Evolutionary conservation across 1,284 basidiomycete genomes (phyloP).

Genomic region (Tylopilus sp.): DNA sequence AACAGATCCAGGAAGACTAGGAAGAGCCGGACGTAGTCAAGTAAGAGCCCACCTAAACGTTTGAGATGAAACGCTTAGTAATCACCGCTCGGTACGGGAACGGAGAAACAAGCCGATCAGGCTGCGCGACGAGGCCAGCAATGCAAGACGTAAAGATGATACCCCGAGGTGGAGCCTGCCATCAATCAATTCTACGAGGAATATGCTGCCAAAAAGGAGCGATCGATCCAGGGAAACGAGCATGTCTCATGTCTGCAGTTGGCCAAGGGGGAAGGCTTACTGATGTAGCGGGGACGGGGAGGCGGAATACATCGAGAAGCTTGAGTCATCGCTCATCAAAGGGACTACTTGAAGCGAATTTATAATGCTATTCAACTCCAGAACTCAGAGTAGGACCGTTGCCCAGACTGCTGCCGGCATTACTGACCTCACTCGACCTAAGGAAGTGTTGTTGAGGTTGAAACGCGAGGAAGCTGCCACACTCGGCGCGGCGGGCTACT

Average conservation of each 20-base stretch:
- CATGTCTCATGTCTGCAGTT: slow-evolving; percentile 42
- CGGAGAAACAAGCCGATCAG: no score
- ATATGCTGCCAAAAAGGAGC: slow-evolving; percentile 93
- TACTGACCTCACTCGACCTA: slow-evolving; percentile 91
- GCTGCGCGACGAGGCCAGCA: no score
- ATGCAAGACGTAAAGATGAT: no score
- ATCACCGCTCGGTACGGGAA: no score
- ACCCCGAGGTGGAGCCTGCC: no score
- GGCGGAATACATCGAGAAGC: slow-evolving; percentile 79
- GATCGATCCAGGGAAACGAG: slow-evolving; percentile 97
- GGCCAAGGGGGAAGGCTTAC: neutral
- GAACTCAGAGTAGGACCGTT: slow-evolving; percentile 93
- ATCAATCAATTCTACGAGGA: slow-evolving; percentile 98
- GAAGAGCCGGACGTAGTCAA: no score
- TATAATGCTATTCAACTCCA: slow-evolving; percentile 89
- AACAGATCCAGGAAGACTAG: no score
- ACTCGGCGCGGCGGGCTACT: slow-evolving; percentile 94
- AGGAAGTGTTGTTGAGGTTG: slow-evolving; percentile 89
- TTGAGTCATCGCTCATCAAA: slow-evolving; percentile 85
- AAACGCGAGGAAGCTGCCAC: slow-evolving; percentile 91
- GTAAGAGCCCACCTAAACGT: no score
- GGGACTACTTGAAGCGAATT: slow-evolving; percentile 97
- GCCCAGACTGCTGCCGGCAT: slow-evolving; percentile 93
- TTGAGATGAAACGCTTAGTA: no score
- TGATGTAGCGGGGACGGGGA: slow-evolving; percentile 83